Evolutionary conservation across 1,139 yeast species (phyloP).

Genomic region (Zhuliangozyma parablackwelliae): DNA sequence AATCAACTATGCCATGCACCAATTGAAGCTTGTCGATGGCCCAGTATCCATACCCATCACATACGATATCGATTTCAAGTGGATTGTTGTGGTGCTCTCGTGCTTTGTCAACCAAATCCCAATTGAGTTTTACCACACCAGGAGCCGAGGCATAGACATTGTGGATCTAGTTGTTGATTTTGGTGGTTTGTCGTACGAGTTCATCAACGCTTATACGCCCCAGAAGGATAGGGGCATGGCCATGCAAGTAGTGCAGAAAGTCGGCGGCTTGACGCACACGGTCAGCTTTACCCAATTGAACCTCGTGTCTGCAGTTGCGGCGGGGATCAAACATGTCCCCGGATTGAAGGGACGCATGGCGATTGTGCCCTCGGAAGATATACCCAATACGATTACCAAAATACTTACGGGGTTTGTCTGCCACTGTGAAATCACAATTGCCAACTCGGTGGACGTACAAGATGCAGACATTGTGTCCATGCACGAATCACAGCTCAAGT

Average conservation of each 20-base stretch:
- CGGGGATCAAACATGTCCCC: constrained; percentile 59
- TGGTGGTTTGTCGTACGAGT: constrained; percentile 7
- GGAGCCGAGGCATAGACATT: constrained; percentile 1
- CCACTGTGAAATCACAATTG: constrained; percentile 4
- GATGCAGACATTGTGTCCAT: constrained; percentile 13
- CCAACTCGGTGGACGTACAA: neutral
- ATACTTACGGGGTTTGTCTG: constrained; percentile 25
- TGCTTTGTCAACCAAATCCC: constrained; percentile 12
- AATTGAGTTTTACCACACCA: constrained; percentile 9
- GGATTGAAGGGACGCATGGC: constrained; percentile 33
- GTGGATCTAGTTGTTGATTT: constrained; percentile 3
- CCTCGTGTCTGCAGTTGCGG: constrained; percentile 59
- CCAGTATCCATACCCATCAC: constrained; percentile 5
- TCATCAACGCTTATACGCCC: constrained; percentile 26
- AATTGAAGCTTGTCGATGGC: neutral
- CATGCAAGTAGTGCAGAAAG: constrained; percentile 16
- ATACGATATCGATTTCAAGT: constrained; percentile 5
- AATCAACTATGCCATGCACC: constrained; percentile 18
- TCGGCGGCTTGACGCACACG: constrained; percentile 15
- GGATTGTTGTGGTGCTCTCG: constrained; percentile 9
- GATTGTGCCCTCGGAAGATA: constrained; percentile 27
- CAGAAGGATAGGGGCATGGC: constrained; percentile 40
- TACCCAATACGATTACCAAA: constrained; percentile 26
- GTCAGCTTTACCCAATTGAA: constrained; percentile 54
- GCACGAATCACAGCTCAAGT: neutral